Base-by-base conservation (phyloP, 1,284 basidiomycete species). In the Tranzscheliella williamsii region DNA sequence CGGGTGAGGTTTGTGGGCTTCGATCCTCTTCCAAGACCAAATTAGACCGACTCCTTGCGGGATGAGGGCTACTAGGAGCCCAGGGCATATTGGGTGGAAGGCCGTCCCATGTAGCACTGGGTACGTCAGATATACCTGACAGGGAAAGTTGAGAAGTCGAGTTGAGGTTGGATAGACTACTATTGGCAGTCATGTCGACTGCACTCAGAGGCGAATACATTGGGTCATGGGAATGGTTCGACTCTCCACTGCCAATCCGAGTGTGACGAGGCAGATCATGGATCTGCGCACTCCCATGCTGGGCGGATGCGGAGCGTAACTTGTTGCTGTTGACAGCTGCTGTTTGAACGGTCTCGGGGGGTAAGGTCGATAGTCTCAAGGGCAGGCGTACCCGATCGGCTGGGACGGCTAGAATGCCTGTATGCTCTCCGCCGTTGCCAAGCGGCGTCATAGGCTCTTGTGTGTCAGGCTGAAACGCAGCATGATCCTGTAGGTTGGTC, bases 81-180 rank as follows among this genome's bases (percentile, higher is more conserved):
- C 57, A 54, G 2, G 50, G 51, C n/a, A 54, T 23, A 20, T 41
- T 46, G 17, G 58, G 58, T 11, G 58, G 48, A 11, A 62, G 27
- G 15, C 58, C 58, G 0, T 62, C 58, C 5, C 47, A 44, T 2
- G 48, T 56, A 1, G 58, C 58, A 26, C 58, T 62, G 20, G 58
- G 58, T 20, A 52, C 53, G 31, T 63, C 60, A 49, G 60, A 63
- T 24, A 63, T 57, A 24, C 18, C 60, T 4, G 60, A 63, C 2
- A 63, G 27, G 8, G 60, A 63, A 5, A 55, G 37, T 26, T 63
- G 60, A 8, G 60, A 63, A 4, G 51, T 63, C 17, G 60, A 63
- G 27, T 45, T 48, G 30, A 63, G 33, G 24, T 41, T 49, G 34
- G 44, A 54, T 4, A 63, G 11, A 15, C 40, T 11, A 39, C 30